Evolutionary conservation across 2,329 filamentous ascomycete genomes (phyloP).

Genomic region (Ceratocystiopsis minuta): DNA sequence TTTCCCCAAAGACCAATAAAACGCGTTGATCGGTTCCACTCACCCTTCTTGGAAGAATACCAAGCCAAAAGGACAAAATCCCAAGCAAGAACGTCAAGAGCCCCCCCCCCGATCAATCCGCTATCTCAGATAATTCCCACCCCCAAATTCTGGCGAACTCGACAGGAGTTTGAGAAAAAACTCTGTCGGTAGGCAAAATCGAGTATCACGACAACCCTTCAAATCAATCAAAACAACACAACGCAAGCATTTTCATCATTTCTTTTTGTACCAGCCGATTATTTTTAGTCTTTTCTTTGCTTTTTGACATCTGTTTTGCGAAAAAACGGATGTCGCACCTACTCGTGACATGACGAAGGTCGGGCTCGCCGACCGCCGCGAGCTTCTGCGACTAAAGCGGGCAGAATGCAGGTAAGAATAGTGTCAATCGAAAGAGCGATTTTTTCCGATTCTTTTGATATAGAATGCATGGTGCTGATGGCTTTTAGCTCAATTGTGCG

Average conservation of each 20-base stretch:
- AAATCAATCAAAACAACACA: constrained; percentile 11
- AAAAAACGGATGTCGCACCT: constrained; percentile 52
- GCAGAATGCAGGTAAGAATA: constrained; percentile 40
- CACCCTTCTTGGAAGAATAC: too few species aligned
- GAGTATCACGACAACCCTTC: constrained; percentile 8
- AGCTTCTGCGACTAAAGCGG: constrained; percentile 47
- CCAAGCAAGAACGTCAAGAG: too few species aligned
- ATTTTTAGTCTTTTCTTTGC: constrained; percentile 16
- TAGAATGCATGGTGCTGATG: constrained; percentile 26
- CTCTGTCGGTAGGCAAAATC: constrained; percentile 6
- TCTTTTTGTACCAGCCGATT: constrained; percentile 16
- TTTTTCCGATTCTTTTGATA: constrained; percentile 31
- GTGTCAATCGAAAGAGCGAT: constrained; percentile 25
- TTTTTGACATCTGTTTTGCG: constrained; percentile 36
- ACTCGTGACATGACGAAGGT: constrained; percentile 56
- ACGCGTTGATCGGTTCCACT: too few species aligned
- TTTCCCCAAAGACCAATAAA: too few species aligned
- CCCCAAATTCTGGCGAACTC: constrained; percentile 11
- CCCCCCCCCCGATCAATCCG: too few species aligned
- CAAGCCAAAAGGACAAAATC: too few species aligned
- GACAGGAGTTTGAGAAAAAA: constrained; percentile 9
- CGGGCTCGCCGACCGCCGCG: constrained; percentile 45
- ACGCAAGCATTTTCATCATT: constrained; percentile 21
- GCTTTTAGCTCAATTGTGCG: constrained; percentile 48
- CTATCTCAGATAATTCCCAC: constrained; percentile 5